phyloP scores from a whole-genome alignment of 306 rosid genomes.

The Cucurbita argyrosperma region DNA sequence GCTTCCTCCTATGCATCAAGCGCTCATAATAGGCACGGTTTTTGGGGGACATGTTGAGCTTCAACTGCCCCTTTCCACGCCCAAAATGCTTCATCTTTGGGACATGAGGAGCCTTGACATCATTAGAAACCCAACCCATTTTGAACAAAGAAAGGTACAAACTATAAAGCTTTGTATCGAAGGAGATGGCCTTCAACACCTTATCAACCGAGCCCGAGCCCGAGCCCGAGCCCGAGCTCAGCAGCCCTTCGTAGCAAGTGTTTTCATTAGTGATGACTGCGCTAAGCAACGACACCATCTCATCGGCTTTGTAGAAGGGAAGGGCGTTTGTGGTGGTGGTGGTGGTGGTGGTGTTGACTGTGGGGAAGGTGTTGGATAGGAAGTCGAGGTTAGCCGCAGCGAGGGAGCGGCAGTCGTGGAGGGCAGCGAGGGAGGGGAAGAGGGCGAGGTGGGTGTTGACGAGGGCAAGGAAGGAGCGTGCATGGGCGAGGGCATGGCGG shows the following conservation, averaged over 20 bases:
- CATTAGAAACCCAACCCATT: constrained; percentile 40
- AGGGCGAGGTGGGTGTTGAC: not conserved
- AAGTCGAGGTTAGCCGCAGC: not conserved
- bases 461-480: not conserved
- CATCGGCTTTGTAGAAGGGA: not conserved
- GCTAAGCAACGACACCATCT: not conserved
- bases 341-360: not conserved
- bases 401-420: not conserved
- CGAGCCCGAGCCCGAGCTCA: not conserved
- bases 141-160: constrained; percentile 2
- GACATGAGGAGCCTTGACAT: constrained; percentile 6
- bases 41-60: constrained; percentile 62
- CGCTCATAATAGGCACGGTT: constrained; percentile 17
- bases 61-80: constrained; percentile 41
- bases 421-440: not conserved
- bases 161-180: not conserved
- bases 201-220: not conserved
- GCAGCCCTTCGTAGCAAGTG: not conserved
- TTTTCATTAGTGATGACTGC: not conserved
- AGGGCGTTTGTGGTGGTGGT: not conserved
- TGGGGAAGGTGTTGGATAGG: not conserved
- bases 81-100: constrained; percentile 23
- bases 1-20: not conserved
- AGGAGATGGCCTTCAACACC: not conserved
- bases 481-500: not conserved